Evolutionary conservation across 208 protist genomes (phyloP), one percentile per base, ranked within the genome.

Genomic region (Phytomonas sp.): DNA sequence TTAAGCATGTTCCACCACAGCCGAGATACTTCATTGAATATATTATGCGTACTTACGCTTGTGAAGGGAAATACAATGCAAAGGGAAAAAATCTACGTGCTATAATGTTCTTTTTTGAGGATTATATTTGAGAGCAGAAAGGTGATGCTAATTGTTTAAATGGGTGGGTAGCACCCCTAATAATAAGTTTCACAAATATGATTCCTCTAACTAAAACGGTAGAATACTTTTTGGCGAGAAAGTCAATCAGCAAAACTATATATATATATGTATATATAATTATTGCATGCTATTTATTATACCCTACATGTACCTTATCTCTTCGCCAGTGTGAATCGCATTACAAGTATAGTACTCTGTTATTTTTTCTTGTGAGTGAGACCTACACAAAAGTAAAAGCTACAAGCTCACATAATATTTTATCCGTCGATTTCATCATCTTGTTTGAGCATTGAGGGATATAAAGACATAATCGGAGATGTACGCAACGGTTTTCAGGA

Each of bases 121-220:
- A 5, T 56, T 56, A 6, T 56, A 7, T 26, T 56, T 46, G 7
- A 23, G 40, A 26, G 46, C 5, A 26, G 46, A 7, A 56, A 56
- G 23, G 5, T 56, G 11, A 26, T 56, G 3, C 6, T 65, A 60
- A 51, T 72, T 33, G 17, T 66, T 62, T 65, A 67, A 28, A 64
- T 71, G 68, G 23, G 4, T 43, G 46, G 30, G 13, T 51, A 59
- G 7, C 53, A 26, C 71, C 66, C 2, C 13, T 63, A 59, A 59
- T 30, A 9, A 73, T n/a, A 67, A 20, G 28, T 40, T 69, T 72
- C 34, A 32, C 6, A 72, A 68, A 72, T 8, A 66, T 8, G 23
- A 46, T 26, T 23, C 20, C 36, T 65, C 36, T 7, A 37, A 51
- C 17, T 3, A 23, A 13, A 51, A 56, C 6, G 37, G 1, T 51